A percentile compares a stretch with the other conserved stretches of the same genome.
These are phyloP conservation scores for Globisporangium orthogonon DNA, from an alignment of 352 stramenopile genomes.

Conservation along the genomic window DNA sequence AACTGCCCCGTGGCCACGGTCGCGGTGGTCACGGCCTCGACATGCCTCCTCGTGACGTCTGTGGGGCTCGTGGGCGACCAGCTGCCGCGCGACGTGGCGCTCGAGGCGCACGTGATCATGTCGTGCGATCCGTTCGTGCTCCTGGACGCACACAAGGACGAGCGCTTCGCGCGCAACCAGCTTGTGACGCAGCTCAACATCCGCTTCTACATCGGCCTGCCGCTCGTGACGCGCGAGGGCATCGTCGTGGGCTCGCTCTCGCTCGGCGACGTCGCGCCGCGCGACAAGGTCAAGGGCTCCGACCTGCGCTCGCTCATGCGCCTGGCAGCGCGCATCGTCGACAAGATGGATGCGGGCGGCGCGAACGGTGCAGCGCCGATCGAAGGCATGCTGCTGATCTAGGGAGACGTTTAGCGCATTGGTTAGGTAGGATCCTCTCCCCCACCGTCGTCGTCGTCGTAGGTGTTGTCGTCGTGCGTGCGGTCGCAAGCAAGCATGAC, in stretches of 20 bases:
- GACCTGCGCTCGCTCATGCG: constrained; percentile 65
- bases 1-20: constrained; percentile 67
- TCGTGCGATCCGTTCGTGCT: constrained; percentile 60
- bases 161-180: constrained; percentile 74
- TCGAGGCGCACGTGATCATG: constrained; percentile 78
- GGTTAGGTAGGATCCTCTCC: background rate
- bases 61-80: constrained; percentile 72
- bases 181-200: constrained; percentile 64
- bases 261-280: constrained; percentile 56
- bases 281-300: constrained; percentile 52
- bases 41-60: constrained; percentile 70
- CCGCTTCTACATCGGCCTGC: constrained; percentile 73
- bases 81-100: constrained; percentile 63
- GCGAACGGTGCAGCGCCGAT: constrained; percentile 6
- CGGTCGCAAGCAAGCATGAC: background rate
- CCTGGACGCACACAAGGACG: constrained; percentile 68
- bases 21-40: constrained; percentile 61
- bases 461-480: constrained; percentile 1
- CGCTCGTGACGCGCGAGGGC: constrained; percentile 62
- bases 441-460: background rate
- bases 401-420: background rate
- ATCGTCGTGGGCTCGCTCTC: constrained; percentile 67
- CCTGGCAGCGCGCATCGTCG: constrained; percentile 59
- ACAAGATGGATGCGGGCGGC: constrained; percentile 62
- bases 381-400: constrained; percentile 15